Conservation (phyloP, 192 early-diverging fungal species). For the Lunasporangiospora selenospora region DNA sequence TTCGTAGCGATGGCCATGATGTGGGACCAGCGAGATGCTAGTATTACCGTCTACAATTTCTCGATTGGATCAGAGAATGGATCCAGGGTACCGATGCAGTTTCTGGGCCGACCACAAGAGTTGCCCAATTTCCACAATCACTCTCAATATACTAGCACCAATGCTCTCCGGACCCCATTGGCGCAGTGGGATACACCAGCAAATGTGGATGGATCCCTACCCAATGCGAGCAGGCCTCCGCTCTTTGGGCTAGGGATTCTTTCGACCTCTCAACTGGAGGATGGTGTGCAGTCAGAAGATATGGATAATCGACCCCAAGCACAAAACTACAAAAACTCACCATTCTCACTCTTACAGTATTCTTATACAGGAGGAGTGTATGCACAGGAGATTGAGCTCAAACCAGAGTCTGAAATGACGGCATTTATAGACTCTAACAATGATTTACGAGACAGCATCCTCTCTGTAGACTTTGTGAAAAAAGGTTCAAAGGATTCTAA, state of each 20-base stretch:
- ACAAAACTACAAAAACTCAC: neutral
- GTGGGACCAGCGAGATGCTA: conserved; percentile 20
- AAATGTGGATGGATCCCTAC: neutral
- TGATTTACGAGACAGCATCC: too few relatives aligned
- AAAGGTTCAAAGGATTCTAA: neutral
- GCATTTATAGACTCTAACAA: too few relatives aligned
- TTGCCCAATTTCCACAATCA: conserved; percentile 27
- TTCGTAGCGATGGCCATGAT: conserved; percentile 16
- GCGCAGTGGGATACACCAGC: neutral
- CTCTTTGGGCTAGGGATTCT: conserved; percentile 12
- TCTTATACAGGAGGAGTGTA: conserved; percentile 24
- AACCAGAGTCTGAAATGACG: neutral
- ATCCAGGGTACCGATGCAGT: neutral
- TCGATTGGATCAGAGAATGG: conserved; percentile 13
- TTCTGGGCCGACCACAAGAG: conserved; percentile 12
- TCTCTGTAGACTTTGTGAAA: too few relatives aligned
- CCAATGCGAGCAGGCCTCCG: conserved; percentile 19
- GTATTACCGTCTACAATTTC: conserved; percentile 20
- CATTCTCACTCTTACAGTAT: conserved; percentile 26
- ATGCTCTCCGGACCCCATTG: conserved; percentile 12
- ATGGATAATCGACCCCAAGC: neutral
- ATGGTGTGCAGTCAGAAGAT: neutral
- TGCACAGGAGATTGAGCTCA: conserved; percentile 26
- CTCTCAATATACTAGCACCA: conserved; percentile 33
- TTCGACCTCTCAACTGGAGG: neutral